A percentile compares a stretch with the other conserved stretches of the same genome.
phyloP scores from a whole-genome alignment of 2,329 filamentous ascomycete genomes.

The Cladobotryum mycophilum region DNA sequence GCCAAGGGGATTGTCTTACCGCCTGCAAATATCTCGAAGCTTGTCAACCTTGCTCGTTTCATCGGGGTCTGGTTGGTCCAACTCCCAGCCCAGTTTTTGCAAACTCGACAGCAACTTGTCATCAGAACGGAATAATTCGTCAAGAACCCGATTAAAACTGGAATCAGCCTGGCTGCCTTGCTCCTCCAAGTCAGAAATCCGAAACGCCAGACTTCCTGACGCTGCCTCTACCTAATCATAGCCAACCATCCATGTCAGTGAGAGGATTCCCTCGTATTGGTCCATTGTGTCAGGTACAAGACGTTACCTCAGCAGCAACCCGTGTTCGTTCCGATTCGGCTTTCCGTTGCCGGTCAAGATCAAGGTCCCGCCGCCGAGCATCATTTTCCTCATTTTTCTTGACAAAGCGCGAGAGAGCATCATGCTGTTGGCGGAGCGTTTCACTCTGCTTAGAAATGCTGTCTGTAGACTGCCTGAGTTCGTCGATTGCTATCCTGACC shows the following conservation, averaged over 20 bases:
- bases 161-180: constrained; percentile 40
- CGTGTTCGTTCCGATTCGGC: constrained; percentile 34
- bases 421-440: constrained; percentile 54
- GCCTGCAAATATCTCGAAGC: constrained; percentile 54
- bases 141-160: constrained; percentile 42
- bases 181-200: constrained; percentile 44
- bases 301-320: constrained; percentile 35
- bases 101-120: constrained; percentile 60
- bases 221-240: constrained; percentile 40
- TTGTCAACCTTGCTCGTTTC: constrained; percentile 48
- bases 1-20: constrained; percentile 24
- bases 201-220: constrained; percentile 39
- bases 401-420: constrained; percentile 48
- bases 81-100: constrained; percentile 58
- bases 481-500: constrained; percentile 53
- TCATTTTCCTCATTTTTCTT: constrained; percentile 31
- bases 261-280: neutral
- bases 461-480: constrained; percentile 58
- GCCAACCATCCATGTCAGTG: neutral
- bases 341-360: constrained; percentile 22
- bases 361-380: constrained; percentile 23
- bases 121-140: constrained; percentile 50
- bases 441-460: constrained; percentile 59
- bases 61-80: constrained; percentile 46
- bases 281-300: neutral